phyloP scores from a whole-genome alignment of 2,329 filamentous ascomycete genomes.

The Sporothrix phasma region DNA sequence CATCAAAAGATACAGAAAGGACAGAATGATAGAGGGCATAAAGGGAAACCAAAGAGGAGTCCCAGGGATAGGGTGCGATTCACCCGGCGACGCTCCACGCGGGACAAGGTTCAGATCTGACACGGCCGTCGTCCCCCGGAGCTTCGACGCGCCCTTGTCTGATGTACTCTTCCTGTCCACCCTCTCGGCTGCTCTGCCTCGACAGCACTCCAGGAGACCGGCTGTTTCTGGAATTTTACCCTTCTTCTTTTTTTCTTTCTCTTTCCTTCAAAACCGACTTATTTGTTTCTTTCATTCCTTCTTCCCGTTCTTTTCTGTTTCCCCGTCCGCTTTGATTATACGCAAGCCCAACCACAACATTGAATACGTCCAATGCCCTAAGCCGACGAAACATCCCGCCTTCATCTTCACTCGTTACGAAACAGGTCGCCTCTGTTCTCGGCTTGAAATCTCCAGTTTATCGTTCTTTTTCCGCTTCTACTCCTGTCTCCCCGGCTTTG shows the following conservation, averaged over 20 bases:
- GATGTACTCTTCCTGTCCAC: not conserved
- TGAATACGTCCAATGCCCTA: not conserved
- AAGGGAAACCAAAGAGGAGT: not conserved
- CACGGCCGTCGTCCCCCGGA: conserved; percentile 9
- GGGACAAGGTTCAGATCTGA: conserved; percentile 8
- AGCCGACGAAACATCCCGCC: not conserved
- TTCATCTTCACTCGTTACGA: not conserved
- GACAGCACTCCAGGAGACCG: too few relatives aligned
- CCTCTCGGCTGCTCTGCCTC: not conserved
- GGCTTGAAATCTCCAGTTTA: not conserved
- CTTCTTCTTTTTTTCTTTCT: not conserved
- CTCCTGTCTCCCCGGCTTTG: not conserved
- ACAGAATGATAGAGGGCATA: not conserved
- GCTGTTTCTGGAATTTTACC: not conserved
- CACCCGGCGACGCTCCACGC: not conserved
- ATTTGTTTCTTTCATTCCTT: not conserved
- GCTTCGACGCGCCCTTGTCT: conserved; percentile 3
- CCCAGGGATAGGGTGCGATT: not conserved
- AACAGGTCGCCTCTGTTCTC: not conserved
- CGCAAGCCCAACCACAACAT: too few relatives aligned
- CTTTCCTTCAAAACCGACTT: not conserved
- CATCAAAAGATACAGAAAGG: not conserved
- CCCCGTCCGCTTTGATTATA: not conserved
- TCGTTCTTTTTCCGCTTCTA: not conserved
- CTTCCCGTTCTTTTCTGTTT: not conserved